A percentile compares a stretch with the other conserved stretches of the same genome.
Conservation (phyloP, 345 rosid genomes). For the Gossypium sturtianum region DNA sequence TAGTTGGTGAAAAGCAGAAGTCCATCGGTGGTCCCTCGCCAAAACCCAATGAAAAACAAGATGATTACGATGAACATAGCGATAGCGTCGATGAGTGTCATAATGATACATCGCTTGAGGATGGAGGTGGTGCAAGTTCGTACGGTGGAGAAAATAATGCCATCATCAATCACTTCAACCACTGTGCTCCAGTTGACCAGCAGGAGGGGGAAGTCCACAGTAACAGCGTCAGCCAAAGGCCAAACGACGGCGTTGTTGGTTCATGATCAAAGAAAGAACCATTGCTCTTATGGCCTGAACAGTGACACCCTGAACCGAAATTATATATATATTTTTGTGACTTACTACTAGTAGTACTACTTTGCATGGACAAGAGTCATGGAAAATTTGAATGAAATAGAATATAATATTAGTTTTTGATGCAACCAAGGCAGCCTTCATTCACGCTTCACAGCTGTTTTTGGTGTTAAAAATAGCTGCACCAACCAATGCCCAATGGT, state of each 20-base stretch:
- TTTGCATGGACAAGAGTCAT: not conserved
- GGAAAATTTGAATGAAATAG: not conserved
- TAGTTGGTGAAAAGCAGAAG: conserved; percentile 31
- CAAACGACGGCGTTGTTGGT: conserved; percentile 33
- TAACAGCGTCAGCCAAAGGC: conserved; percentile 15
- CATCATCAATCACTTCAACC: not conserved
- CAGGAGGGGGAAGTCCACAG: not conserved
- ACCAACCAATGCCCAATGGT: conserved; percentile 20
- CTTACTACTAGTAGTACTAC: not conserved
- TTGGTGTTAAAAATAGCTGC: conserved; percentile 11
- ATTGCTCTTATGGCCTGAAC: not conserved
- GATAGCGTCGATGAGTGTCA: not conserved
- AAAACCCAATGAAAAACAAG: not conserved
- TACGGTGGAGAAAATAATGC: not conserved
- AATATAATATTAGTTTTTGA: conserved; percentile 5
- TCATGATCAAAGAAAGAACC: conserved; percentile 4
- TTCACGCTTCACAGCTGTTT: not conserved
- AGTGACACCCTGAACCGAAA: not conserved
- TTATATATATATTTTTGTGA: not conserved
- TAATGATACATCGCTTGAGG: not conserved
- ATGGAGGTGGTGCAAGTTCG: not conserved
- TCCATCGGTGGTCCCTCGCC: not conserved
- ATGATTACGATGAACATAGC: not conserved
- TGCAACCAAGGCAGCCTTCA: conserved; percentile 7
- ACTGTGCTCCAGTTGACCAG: conserved; percentile 8